These are phyloP conservation scores for Nemania sp. DNA, from an alignment of 2,329 filamentous ascomycete species.

Conservation along the genomic window DNA sequence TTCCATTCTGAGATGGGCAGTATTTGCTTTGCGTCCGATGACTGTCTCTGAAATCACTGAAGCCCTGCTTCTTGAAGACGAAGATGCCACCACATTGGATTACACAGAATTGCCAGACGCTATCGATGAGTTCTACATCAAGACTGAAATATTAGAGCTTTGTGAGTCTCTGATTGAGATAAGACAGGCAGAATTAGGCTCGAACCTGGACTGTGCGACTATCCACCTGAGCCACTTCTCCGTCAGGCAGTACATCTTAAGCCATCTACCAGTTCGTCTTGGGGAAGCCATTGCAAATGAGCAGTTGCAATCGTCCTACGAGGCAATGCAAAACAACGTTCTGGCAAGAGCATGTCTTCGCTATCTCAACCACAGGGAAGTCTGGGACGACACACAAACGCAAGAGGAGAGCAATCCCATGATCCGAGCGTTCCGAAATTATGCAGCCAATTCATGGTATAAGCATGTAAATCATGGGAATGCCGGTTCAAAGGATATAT, in stretches of 20 bases:
- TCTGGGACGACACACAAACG: background rate
- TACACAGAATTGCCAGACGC: slow-evolving; percentile 17
- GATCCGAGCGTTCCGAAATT: background rate
- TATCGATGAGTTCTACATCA: slow-evolving; percentile 19
- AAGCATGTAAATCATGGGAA: background rate
- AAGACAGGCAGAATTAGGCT: background rate
- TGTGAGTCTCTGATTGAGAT: slow-evolving; percentile 20
- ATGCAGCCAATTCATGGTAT: slow-evolving; percentile 7
- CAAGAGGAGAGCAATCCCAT: background rate
- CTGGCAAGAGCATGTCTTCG: slow-evolving; percentile 19
- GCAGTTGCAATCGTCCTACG: slow-evolving; percentile 1
- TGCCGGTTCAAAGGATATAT: background rate
- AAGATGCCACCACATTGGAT: slow-evolving; percentile 1
- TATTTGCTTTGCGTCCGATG: slow-evolving; percentile 28
- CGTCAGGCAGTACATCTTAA: slow-evolving; percentile 19
- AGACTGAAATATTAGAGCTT: slow-evolving; percentile 17
- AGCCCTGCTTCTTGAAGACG: slow-evolving; percentile 10
- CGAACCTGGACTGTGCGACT: slow-evolving; percentile 2
- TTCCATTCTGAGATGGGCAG: slow-evolving; percentile 38
- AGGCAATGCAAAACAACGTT: slow-evolving; percentile 14
- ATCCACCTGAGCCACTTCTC: slow-evolving; percentile 25
- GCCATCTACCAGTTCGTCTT: background rate
- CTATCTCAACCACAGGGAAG: slow-evolving; percentile 20
- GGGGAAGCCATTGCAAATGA: slow-evolving; percentile 4
- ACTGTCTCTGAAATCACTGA: slow-evolving; percentile 20